These are phyloP conservation scores for Coprinopsis cinerea DNA, from an alignment of 768 basidiomycete genomes.

Conservation along the genomic window DNA sequence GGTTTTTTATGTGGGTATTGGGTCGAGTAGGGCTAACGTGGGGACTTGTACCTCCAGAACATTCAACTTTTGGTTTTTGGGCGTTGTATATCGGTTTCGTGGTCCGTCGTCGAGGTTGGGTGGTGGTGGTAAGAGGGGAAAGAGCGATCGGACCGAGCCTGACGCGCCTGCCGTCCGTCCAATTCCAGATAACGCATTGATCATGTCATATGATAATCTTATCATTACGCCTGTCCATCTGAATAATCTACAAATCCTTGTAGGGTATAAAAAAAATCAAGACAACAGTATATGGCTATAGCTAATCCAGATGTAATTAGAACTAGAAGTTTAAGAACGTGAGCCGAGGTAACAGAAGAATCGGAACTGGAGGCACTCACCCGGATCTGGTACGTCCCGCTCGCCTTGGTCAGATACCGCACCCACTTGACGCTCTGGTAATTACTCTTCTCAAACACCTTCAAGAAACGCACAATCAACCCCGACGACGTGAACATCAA, in stretches of 20 bases:
- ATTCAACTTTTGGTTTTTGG: constrained; percentile 1
- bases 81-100: not conserved
- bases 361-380: constrained; percentile 45
- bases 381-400: constrained; percentile 89
- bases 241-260: no score
- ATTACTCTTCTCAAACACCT: constrained; percentile 94
- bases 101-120: not conserved
- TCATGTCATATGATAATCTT: no score
- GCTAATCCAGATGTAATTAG: no score
- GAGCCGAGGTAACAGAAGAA: no score
- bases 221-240: no score
- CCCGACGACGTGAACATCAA: constrained; percentile 99
- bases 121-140: not conserved
- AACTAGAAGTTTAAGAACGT: no score
- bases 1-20: no score
- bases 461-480: constrained; percentile 91
- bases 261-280: no score
- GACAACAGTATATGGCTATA: no score
- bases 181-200: no score
- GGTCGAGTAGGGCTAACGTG: not conserved
- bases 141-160: not conserved
- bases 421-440: constrained; percentile 98
- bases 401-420: constrained; percentile 89
- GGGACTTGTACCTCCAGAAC: constrained; percentile 14
- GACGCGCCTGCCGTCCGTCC: no score